Evolutionary conservation across 2,329 filamentous ascomycete genomes (phyloP).

Genomic region (Didymella lethalis): DNA sequence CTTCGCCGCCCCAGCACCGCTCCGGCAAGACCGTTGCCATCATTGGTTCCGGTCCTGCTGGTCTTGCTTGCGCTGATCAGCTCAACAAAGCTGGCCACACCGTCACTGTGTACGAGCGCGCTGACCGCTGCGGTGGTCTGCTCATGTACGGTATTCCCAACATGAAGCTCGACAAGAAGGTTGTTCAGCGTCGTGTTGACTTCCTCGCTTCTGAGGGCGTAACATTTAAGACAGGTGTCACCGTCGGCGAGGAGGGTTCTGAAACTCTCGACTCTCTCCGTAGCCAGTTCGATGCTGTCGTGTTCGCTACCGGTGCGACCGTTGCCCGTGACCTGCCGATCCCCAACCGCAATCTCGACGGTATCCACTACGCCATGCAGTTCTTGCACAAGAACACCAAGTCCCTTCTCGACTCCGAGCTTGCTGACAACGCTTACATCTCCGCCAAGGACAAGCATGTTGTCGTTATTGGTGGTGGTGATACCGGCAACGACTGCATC

Average conservation of each 20-base stretch:
- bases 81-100: conserved; percentile 90
- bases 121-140: conserved; percentile 87
- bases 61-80: conserved; percentile 89
- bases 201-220: conserved; percentile 93
- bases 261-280: conserved; percentile 75
- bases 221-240: conserved; percentile 78
- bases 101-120: conserved; percentile 91
- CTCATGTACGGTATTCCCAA: conserved; percentile 99
- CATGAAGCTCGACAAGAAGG: conserved; percentile 99
- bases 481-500: conserved; percentile 98
- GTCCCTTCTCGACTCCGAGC: conserved; percentile 90
- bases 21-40: conserved; percentile 89
- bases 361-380: conserved; percentile 96
- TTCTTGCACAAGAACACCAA: conserved; percentile 98
- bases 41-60: conserved; percentile 90
- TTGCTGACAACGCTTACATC: conserved; percentile 85
- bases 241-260: conserved; percentile 79
- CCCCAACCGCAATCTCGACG: conserved; percentile 84
- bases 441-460: conserved; percentile 96
- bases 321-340: conserved; percentile 93
- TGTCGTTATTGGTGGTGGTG: conserved; percentile 95
- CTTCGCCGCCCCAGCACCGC: conserved; percentile 76
- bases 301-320: conserved; percentile 91
- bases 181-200: conserved; percentile 93
- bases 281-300: conserved; percentile 78